Evolutionary conservation across 257 asterid genomes (phyloP), one percentile per base, ranked within the genome.

Genomic region (Primulina huaijiensis): DNA sequence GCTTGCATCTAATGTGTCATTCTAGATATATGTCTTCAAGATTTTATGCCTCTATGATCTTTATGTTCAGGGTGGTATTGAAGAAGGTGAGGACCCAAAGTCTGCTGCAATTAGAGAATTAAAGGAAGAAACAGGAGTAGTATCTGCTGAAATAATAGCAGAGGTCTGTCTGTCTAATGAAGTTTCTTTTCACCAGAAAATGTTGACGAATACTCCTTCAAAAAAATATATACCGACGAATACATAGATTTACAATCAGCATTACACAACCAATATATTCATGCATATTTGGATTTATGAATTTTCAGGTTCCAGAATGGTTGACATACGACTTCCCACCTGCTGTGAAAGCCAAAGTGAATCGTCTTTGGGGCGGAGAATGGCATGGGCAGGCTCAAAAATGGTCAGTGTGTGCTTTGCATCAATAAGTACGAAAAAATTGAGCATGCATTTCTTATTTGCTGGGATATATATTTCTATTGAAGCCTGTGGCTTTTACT

Each of bases 331-430:
- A 93, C 76, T 93, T 93, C 74, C 97, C 99, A 0, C 99, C 96
- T 56, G 85, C 97, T 61, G 97, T 93, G 74, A 93, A 90, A 83
- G 94, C 97, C 8, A 93, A 90, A 85, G 97, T 93, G 72, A 93
- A 86, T 71, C 97, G 97, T 64, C 91, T 93, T 30, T 93, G 99
- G 99, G 87, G 96, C 35, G 99, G 99, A 75, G 97, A 93, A 85
- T 90, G 97, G 99, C 99, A 90, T 59, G 99, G 99, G 3, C 99
- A 93, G 82, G 96, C 97, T 55, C 97, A 90, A 59, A 93, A 93
- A 81, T 93, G 97, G 97, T 93, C 59, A 73, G 94, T 78, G 6
- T 33, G 40, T 52, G 60, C 35, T 63, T 37, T 27, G 9, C 20
- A 25, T 7, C 27, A 29, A 0, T 14, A 46, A 27, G 11, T 34